Base-by-base conservation (phyloP, 108 stramenopile genomes). In the Ochromonas danica region DNA sequence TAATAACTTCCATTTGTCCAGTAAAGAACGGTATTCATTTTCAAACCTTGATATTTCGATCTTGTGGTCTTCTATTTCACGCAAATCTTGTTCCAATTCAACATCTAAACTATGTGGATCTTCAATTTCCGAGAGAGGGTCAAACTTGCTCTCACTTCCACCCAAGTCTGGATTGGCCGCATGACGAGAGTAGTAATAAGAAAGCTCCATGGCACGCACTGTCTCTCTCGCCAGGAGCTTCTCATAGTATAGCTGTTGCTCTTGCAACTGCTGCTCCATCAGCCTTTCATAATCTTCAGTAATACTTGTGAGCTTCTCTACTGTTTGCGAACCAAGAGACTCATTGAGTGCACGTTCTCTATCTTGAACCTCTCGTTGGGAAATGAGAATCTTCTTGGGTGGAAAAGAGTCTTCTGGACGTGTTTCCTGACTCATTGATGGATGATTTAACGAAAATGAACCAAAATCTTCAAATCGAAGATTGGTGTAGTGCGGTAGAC, bases 211-310 rank as follows among this genome's bases (percentile, higher is more conserved):
- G 3, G 17, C 30, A 31, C 30, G 17, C 33, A 67, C 63, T 36
- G 63, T 67, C 31, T 67, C 63, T 3, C 63, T 3, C 0, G 78
- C 60, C 0, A 78, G 0, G 0, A 78, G 22, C 30, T 62, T 61
- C 27, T 78, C 78, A 22, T 42, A 62, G 30, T 78, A 42, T 36
- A 33, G 0, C 1, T 78, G 61, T 51, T 78, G 78, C 25, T 78
- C 78, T 61, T 78, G 61, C 60, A 78, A 33, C 61, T 78, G 78
- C 14, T 28, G 38, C 33, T 36, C 22, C 60, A 78, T 22, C 0
- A 78, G 33, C 0, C 1, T 35, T 30, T 62, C 62, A 78, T 78
- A 78, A 6, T 78, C 78, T 0, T 38, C 78, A 1, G 22, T 39
- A 27, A 78, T 22, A 27, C 61, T 27, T 60, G 45, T 51, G 31